These are phyloP conservation scores for Jacaranda mimosifolia DNA, from an alignment of 257 asterid species.

Conservation along the genomic window DNA sequence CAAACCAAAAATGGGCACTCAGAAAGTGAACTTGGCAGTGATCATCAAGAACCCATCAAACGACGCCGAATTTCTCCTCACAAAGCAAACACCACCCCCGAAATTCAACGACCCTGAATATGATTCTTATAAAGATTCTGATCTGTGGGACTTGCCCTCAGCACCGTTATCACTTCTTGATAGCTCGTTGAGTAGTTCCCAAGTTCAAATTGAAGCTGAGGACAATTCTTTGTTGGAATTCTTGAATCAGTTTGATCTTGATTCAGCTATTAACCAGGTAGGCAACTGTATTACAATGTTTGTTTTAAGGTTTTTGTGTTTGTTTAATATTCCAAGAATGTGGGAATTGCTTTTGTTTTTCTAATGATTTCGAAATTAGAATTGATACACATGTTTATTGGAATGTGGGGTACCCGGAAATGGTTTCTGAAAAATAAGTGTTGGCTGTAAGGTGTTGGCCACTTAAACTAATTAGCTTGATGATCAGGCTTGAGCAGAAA, in stretches of 20 bases:
- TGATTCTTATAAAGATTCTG: conserved; percentile 77
- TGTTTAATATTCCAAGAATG: not conserved
- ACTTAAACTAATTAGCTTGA: not conserved
- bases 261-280: conserved; percentile 72
- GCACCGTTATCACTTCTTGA: conserved; percentile 46
- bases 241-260: conserved; percentile 59
- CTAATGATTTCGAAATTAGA: not conserved
- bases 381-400: not conserved
- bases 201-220: conserved; percentile 45
- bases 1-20: conserved; percentile 52
- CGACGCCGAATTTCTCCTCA: conserved; percentile 62
- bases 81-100: conserved; percentile 76
- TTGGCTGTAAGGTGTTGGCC: not conserved
- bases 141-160: conserved; percentile 93
- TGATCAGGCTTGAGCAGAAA: conserved; percentile 19
- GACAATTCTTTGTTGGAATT: conserved; percentile 45
- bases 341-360: conserved; percentile 15
- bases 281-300: conserved; percentile 18
- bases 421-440: not conserved
- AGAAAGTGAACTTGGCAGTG: conserved; percentile 58
- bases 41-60: conserved; percentile 64
- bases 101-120: conserved; percentile 81
- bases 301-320: not conserved
- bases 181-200: conserved; percentile 25
- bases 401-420: not conserved